These are phyloP conservation scores for Tolypocladium tundrense DNA, from an alignment of 2,329 filamentous ascomycete species.

Conservation along the genomic window DNA sequence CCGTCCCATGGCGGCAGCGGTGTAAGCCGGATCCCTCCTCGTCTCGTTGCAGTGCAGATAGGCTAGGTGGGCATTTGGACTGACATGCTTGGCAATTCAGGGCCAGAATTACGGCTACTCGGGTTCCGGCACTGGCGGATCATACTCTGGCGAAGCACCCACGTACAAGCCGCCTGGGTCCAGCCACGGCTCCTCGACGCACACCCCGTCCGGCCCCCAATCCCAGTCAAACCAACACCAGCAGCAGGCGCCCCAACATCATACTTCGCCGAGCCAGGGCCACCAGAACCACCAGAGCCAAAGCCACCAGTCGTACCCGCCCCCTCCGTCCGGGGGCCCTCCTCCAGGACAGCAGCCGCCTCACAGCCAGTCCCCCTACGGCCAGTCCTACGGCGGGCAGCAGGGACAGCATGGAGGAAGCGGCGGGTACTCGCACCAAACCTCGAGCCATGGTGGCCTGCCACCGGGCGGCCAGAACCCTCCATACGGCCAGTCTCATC, in stretches of 20 bases:
- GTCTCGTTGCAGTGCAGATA: neutral
- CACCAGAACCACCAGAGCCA: constrained; percentile 9
- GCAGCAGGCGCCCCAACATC: constrained; percentile 13
- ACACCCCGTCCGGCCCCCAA: constrained; percentile 14
- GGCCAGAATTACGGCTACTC: constrained; percentile 55
- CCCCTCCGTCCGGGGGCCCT: constrained; percentile 5
- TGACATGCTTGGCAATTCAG: constrained; percentile 16
- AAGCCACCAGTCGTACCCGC: constrained; percentile 11
- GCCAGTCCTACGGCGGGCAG: constrained; percentile 11
- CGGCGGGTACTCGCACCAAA: constrained; percentile 10
- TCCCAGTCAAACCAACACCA: constrained; percentile 19
- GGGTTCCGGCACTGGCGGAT: constrained; percentile 39
- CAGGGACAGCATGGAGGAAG: constrained; percentile 13
- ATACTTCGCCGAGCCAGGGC: constrained; percentile 11
- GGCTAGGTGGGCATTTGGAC: neutral
- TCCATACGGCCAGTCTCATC: constrained; percentile 8
- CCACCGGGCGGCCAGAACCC: constrained; percentile 5
- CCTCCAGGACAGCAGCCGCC: constrained; percentile 7
- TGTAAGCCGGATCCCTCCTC: constrained; percentile 13
- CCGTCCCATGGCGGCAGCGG: constrained; percentile 19
- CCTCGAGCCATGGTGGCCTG: constrained; percentile 11
- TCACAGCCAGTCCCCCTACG: constrained; percentile 9
- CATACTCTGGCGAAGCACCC: constrained; percentile 54
- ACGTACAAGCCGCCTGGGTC: constrained; percentile 26
- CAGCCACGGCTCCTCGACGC: constrained; percentile 14